Base-by-base conservation (phyloP, 2,329 filamentous ascomycete species). In the Penicillium sp. region DNA sequence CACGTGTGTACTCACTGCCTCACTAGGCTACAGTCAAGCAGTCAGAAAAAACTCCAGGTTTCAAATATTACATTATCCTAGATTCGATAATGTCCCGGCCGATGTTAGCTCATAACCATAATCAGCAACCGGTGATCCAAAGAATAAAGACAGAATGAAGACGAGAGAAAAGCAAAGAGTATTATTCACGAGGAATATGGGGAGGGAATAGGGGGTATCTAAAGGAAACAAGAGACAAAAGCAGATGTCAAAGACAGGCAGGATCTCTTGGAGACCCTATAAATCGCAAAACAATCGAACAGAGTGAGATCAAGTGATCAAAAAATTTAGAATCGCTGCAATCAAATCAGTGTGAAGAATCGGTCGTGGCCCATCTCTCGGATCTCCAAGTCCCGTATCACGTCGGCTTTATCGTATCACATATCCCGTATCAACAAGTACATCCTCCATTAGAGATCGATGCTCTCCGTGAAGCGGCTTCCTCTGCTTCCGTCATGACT, bases 401-500 rank as follows among this genome's bases (percentile, higher is more conserved):
- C 48, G 43, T 60, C 53, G 33, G 44, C 49, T 51, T 51, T 36
- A 27, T 62, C 61, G 42, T 63, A 56, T 62, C 61, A 40, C 60
- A 48, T 63, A 39, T 56, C 46, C 55, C 56, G 44, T 52, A 44
- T 46, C 39, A 35, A 38, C 25, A 16, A 51, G 44, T 35, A 30
- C 33, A 41, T 43, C 24, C 54, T 33, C 46, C 20, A 51, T 64
- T 51, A 68, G 51, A 68, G 54, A 55, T 64, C 62, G 16, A 68
- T 55, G 24, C 66, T 68, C 56, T 71, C 74, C 16, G 71, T 73
- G 55, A 77, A 77, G 40, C 74, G 71, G 60, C 74, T 77, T 30
- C 72, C 65, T 30, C 73, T 70, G 58, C 74, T 77, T n/a, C 73
- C 73, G 55, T 76, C 74, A 40, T 68, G 67, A 48, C 71, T 71